Base-by-base conservation (phyloP, 345 rosid genomes). In the Brassica carinata region DNA sequence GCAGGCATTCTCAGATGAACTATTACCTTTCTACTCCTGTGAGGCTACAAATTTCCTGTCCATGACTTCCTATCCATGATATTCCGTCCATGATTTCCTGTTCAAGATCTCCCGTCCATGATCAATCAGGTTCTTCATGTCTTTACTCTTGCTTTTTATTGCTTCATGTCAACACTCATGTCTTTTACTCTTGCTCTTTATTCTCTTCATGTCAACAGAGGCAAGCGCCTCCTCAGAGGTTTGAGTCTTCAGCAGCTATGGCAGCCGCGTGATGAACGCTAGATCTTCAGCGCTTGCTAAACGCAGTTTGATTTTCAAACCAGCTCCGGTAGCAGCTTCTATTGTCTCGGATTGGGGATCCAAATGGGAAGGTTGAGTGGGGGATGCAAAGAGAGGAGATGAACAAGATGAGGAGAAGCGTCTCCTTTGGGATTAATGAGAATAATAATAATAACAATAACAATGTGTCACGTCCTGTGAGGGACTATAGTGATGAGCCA, bases 211-310 rank as follows among this genome's bases (percentile, higher is more conserved):
- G 23, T 19, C 23, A 19, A 19, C 23, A 19, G 23, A 19, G 23
- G 7, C 79, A 71, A 62, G 71, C 5, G 0, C 75, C 91, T 0
- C 69, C 92, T 1, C 88, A 75, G 18, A 97, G 96, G 18, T 91
- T 87, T 0, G 98, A 91, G 38, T 85, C 99, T 2, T 93, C 98
- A 2, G 94, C 92, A 74, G 96, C 97, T 2, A 97, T 91, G 75
- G 97, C 97, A 34, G 88, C 88, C 36, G 98, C 97, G 0, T 93
- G 43, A 93, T 95, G 99, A 93, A 93, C 18, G 90, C 98, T 0
- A 93, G 99, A 83, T 83, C 93, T 19, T 90, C 98, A 3, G 96
- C 97, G 0, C 91, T 95, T 82, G 86, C 96, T 0, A 90, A 90
- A 82, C 85, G 99, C 29, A 95, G 99, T 82, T 90, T 91, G 84